Evolutionary conservation across 495 filamentous ascomycete species (phyloP).

Genomic region (Talaromyces wortmannii): DNA sequence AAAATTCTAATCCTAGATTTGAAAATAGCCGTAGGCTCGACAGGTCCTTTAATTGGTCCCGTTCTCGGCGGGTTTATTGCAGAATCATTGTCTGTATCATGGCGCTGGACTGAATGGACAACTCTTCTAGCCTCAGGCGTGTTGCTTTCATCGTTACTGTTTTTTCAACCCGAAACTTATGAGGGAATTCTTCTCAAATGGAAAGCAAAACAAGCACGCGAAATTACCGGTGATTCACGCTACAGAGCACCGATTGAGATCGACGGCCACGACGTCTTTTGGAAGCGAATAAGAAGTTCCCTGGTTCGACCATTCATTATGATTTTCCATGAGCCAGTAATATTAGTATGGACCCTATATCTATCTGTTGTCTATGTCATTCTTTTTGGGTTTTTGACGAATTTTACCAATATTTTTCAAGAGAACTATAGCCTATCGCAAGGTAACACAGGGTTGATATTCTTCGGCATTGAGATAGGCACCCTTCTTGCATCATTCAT

Average conservation of each 20-base stretch:
- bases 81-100: not conserved
- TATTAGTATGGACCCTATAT: not conserved
- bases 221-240: conserved; percentile 26
- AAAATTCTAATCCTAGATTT: too few relatives aligned
- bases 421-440: conserved; percentile 14
- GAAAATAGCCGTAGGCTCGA: not conserved
- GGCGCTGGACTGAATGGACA: not conserved
- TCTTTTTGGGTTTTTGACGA: not conserved
- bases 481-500: too few relatives aligned
- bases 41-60: not conserved
- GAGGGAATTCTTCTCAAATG: conserved; percentile 35
- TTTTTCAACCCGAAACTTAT: conserved; percentile 40
- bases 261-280: conserved; percentile 16
- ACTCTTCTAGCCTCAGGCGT: not conserved
- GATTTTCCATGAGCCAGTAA: not conserved
- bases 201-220: conserved; percentile 38
- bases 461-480: too few relatives aligned
- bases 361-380: not conserved
- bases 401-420: not conserved
- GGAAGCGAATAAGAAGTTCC: conserved; percentile 17
- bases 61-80: not conserved
- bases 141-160: not conserved
- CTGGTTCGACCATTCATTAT: conserved; percentile 30
- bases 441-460: too few relatives aligned
- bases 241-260: conserved; percentile 29